Evolutionary conservation across 371 early-diverging fungal species (phyloP), one percentile per base, ranked within the genome.

Genomic region (Choanephora cucurbitarum): DNA sequence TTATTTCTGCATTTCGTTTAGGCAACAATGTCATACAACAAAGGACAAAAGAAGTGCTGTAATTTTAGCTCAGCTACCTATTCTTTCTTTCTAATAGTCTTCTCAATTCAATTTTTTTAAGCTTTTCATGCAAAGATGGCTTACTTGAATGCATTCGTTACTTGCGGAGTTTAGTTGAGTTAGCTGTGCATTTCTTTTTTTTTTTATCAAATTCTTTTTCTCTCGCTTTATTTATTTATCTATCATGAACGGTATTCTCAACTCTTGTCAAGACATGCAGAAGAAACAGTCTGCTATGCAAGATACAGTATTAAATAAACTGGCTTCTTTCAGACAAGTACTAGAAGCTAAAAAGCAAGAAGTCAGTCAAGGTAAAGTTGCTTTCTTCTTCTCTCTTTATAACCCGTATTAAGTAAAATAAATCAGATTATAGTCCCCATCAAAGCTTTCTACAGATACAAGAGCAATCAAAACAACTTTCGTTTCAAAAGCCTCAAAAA

Each of bases 401-500:
- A 5, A 28, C 7, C 28, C 7, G 3, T 28, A 28, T 28, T 28
- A n/a, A n/a, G n/a, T n/a, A n/a, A n/a, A n/a, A n/a, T n/a, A n/a
- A n/a, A n/a, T 28, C 28, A 53, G 24, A 46, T 21, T 18, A 39
- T 39, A 48, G 19, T 44, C 18, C 44, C 33, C 51, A 50, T 8
- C 39, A 43, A 44, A 46, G 23, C 3, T 48, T 56, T 45, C 18
- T 28, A 17, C 37, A 22, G 42, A 39, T 73, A 23, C 52, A 63
- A 42, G 61, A 70, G 11, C 45, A 62, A 7, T 44, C 61, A 1
- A 67, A 68, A 40, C 53, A 58, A 4, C 17, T 70, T 15, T 59
- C 62, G 13, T 66, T 80, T 41, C 67, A 70, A 17, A 86, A 88
- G 44, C 67, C 80, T 18, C 80, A 87, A 55, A 88, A 89, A 55